Evolutionary conservation across 306 rosid species (phyloP).

Genomic region (barrel medic (Medicago truncatula)): MtrunA17r5.0-ANR NC_053044.1:58413001-58413500

Average conservation of each 20-base stretch:
- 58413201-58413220: constrained; percentile 4
- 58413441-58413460: no score
- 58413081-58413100: constrained; percentile 1
- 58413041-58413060: no score
- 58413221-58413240: background rate
- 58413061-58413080: no score
- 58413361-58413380: constrained; percentile 17
- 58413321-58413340: constrained; percentile 8
- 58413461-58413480: no score
- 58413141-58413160: constrained; percentile 1
- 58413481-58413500: no score
- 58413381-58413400: background rate
- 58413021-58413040: no score
- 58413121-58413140: background rate
- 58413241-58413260: constrained; percentile 9
- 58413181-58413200: background rate
- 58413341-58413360: constrained; percentile 30
- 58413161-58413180: background rate
- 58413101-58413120: background rate
- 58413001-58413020: no score
- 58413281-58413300: constrained; percentile 6
- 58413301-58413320: constrained; percentile 1
- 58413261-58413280: constrained; percentile 14
- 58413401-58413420: no score
- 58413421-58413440: no score